Conservation (phyloP, 768 basidiomycete genomes). For the Tulasnella sp. region DNA sequence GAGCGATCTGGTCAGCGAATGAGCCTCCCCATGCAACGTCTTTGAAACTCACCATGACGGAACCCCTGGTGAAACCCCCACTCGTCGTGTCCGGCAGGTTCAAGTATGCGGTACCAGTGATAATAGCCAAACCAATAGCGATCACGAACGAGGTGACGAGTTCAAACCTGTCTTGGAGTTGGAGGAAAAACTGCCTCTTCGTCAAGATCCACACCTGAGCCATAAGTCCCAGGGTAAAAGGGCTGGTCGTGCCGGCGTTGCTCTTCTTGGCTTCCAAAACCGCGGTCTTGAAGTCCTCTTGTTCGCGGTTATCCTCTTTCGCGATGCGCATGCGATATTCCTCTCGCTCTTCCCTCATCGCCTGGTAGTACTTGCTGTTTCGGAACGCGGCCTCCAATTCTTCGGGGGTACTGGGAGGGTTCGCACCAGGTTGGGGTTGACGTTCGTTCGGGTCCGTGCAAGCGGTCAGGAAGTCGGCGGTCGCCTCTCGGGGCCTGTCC, state of each 20-base stretch:
- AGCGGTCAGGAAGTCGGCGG: constrained; percentile 42
- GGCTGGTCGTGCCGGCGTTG: constrained; percentile 67
- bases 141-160: constrained; percentile 55
- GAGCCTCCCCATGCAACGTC: neutral
- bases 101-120: constrained; percentile 68
- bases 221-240: constrained; percentile 72
- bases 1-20: constrained; percentile 6
- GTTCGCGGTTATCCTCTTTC: constrained; percentile 39
- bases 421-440: constrained; percentile 58
- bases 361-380: constrained; percentile 39
- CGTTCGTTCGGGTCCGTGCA: constrained; percentile 75
- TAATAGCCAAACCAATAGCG: constrained; percentile 48
- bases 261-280: constrained; percentile 70
- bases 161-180: constrained; percentile 68
- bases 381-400: constrained; percentile 58
- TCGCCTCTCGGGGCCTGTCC: constrained; percentile 40
- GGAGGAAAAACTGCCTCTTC: constrained; percentile 63
- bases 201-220: constrained; percentile 67
- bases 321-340: constrained; percentile 60
- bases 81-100: constrained; percentile 62
- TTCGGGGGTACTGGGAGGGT: constrained; percentile 57
- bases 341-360: constrained; percentile 41
- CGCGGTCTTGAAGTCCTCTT: constrained; percentile 68
- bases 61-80: constrained; percentile 82
- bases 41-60: constrained; percentile 60